These are phyloP conservation scores for Deinandra increscens DNA, from an alignment of 129 eudicot genomes.

Conservation along the genomic window DNA sequence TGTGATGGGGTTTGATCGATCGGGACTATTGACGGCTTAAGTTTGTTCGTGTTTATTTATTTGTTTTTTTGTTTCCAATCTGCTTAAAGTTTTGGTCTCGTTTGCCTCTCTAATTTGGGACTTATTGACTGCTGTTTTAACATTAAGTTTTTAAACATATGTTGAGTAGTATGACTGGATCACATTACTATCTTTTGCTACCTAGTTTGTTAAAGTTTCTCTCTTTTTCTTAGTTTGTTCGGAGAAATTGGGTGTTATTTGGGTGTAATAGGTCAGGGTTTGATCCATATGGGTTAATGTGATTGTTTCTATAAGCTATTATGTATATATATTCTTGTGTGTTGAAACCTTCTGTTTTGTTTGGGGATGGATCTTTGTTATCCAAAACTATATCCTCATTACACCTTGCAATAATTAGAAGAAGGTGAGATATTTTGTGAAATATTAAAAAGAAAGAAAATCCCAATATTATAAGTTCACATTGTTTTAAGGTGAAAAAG, in stretches of 20 bases:
- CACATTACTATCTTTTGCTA: conserved; percentile 30
- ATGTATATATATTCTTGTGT: not conserved
- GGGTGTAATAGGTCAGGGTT: conserved; percentile 20
- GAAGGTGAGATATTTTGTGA: not conserved
- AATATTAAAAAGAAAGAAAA: too few species aligned
- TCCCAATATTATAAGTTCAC: not conserved
- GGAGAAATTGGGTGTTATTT: conserved; percentile 14
- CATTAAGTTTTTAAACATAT: too few species aligned
- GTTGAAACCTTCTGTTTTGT: conserved; percentile 15
- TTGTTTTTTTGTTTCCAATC: not conserved
- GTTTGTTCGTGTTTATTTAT: conserved; percentile 13
- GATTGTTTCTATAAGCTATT: conserved; percentile 12
- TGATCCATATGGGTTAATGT: conserved; percentile 24
- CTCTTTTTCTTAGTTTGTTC: not conserved
- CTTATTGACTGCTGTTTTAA: conserved; percentile 4
- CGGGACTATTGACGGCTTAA: conserved; percentile 23
- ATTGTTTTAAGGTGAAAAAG: conserved; percentile 1
- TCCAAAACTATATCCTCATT: not conserved
- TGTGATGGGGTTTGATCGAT: conserved; percentile 22
- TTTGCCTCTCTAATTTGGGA: conserved; percentile 11
- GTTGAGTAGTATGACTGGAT: conserved; percentile 35
- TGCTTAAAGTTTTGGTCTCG: conserved; percentile 8
- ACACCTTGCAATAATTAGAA: not conserved
- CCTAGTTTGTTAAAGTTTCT: not conserved
- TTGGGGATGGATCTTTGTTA: conserved; percentile 6